A percentile compares a stretch with the other conserved stretches of the same genome.
phyloP scores from a whole-genome alignment of 352 stramenopile genomes.

The Pythium volutum region DNA sequence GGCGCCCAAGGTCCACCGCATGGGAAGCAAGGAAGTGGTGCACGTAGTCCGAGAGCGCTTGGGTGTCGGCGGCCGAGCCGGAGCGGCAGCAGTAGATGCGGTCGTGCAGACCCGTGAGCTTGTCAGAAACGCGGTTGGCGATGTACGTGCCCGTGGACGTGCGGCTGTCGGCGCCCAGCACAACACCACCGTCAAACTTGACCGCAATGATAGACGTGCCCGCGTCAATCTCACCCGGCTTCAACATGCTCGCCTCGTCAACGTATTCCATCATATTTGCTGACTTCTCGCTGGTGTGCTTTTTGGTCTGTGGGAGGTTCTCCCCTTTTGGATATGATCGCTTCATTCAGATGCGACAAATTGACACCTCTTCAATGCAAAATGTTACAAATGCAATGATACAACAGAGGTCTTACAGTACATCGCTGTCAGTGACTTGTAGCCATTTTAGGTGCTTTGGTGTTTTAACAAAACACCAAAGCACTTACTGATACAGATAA shows the following conservation, averaged over 20 bases:
- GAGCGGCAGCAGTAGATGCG: slow-evolving; percentile 97
- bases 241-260: slow-evolving; percentile 69
- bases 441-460: too few relatives aligned
- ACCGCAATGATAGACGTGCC: slow-evolving; percentile 99
- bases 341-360: slow-evolving; percentile 12
- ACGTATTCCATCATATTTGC: slow-evolving; percentile 39
- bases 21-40: slow-evolving; percentile 78
- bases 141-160: slow-evolving; percentile 96
- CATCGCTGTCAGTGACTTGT: too few relatives aligned
- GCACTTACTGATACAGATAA: too few relatives aligned
- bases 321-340: slow-evolving; percentile 11
- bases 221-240: slow-evolving; percentile 91
- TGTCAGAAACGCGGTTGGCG: slow-evolving; percentile 97
- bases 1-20: slow-evolving; percentile 79
- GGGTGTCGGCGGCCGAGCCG: slow-evolving; percentile 97
- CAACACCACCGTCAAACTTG: slow-evolving; percentile 94
- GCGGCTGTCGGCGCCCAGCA: slow-evolving; percentile 95
- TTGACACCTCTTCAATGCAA: not conserved
- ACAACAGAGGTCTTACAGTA: not conserved
- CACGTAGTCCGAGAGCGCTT: slow-evolving; percentile 87
- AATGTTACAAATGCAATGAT: not conserved
- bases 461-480: too few relatives aligned
- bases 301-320: not conserved
- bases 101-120: slow-evolving; percentile 97
- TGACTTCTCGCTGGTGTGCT: not conserved